A percentile compares a stretch with the other conserved stretches of the same genome.
Conservation (phyloP, 108 stramenopile species). For the Cyclotella atomus region DNA sequence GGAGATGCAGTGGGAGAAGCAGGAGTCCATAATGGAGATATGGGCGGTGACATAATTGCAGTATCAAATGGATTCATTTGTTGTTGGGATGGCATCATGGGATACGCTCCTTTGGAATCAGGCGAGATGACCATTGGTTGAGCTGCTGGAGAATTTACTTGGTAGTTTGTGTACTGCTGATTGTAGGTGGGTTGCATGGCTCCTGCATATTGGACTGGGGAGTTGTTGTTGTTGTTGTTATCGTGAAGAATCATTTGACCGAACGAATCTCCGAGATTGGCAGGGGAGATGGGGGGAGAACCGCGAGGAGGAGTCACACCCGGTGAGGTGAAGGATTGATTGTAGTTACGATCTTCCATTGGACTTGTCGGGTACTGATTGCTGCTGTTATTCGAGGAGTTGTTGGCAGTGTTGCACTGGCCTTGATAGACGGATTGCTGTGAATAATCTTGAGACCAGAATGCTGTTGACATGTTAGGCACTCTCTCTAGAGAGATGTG, state of each 20-base stretch:
- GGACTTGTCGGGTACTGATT: not conserved
- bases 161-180: not conserved
- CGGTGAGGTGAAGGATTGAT: not conserved
- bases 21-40: constrained; percentile 31
- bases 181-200: not conserved
- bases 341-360: constrained; percentile 15
- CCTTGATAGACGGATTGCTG: not conserved
- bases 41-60: constrained; percentile 15
- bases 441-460: constrained; percentile 15
- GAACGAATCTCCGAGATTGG: constrained; percentile 5
- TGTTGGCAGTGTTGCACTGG: not conserved
- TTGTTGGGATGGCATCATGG: not conserved
- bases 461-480: not conserved
- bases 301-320: constrained; percentile 4
- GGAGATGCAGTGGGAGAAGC: constrained; percentile 19
- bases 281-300: constrained; percentile 6
- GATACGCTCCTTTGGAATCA: not conserved
- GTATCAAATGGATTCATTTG: not conserved
- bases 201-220: not conserved
- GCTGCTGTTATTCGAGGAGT: not conserved
- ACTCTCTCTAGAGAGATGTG: too few relatives aligned
- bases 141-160: not conserved
- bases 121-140: constrained; percentile 7
- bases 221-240: not conserved
- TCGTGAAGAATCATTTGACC: not conserved